phyloP scores from a whole-genome alignment of 2,329 filamentous ascomycete genomes.

The Colletotrichum neosansevieriae region DNA sequence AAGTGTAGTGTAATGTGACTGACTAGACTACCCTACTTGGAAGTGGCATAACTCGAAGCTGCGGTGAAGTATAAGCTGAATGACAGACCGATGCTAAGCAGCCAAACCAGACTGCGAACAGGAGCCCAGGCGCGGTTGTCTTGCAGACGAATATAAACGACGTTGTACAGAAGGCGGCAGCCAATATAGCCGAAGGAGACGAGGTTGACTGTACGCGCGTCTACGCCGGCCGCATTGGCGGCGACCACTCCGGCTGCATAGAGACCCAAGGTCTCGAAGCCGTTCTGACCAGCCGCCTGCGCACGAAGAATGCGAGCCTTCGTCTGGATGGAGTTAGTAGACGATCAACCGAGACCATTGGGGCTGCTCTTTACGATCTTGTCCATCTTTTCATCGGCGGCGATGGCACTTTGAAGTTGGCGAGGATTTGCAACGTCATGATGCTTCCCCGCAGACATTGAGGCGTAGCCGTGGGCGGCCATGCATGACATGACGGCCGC shows the following conservation, averaged over 20 bases:
- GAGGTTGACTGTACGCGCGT: conserved; percentile 52
- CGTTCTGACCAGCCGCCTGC: conserved; percentile 61
- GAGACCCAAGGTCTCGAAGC: conserved; percentile 58
- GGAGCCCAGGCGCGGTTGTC: conserved; percentile 53
- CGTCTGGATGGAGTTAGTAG: conserved; percentile 47
- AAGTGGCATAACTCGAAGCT: conserved; percentile 41
- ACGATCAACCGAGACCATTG: background rate
- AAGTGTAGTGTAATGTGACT: no score
- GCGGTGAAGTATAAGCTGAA: conserved; percentile 57
- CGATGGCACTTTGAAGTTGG: conserved; percentile 47
- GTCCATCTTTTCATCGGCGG: conserved; percentile 48
- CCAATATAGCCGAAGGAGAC: conserved; percentile 55
- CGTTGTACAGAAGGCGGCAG: conserved; percentile 55
- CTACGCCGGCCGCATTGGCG: conserved; percentile 58
- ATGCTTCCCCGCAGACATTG: conserved; percentile 46
- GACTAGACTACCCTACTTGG: no score
- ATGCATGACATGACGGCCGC: conserved; percentile 52
- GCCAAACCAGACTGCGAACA: conserved; percentile 55
- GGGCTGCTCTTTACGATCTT: conserved; percentile 44
- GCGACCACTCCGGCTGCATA: conserved; percentile 59
- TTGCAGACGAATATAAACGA: conserved; percentile 58
- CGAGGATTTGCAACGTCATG: conserved; percentile 57
- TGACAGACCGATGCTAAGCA: conserved; percentile 48
- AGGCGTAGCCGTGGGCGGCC: conserved; percentile 52
- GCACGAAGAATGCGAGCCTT: conserved; percentile 67